Evolutionary conservation across 495 filamentous ascomycete genomes (phyloP).

Genomic region (Penicillium crystallinum): DNA sequence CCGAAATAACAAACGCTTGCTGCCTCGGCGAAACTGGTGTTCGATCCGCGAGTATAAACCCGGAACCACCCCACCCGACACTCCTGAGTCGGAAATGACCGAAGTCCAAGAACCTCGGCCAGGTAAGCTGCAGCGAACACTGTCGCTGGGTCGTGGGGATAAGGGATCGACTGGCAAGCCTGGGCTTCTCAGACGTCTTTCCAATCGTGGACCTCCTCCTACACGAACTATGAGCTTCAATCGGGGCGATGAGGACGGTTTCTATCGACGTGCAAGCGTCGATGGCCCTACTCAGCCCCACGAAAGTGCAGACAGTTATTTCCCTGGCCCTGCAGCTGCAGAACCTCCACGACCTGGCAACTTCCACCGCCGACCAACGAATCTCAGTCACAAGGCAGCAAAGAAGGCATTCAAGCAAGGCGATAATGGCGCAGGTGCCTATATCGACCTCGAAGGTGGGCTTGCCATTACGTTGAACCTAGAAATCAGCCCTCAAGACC

Average conservation of each 20-base stretch:
- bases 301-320: constrained; percentile 37
- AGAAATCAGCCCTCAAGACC: constrained; percentile 79
- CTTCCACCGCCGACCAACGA: constrained; percentile 72
- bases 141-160: constrained; percentile 59
- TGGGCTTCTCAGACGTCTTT: constrained; percentile 49
- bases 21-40: constrained; percentile 91
- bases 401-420: constrained; percentile 35
- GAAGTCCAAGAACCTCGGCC: constrained; percentile 39
- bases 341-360: constrained; percentile 35
- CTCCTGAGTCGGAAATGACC: constrained; percentile 37
- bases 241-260: constrained; percentile 12
- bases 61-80: constrained; percentile 63
- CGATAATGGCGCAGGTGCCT: constrained; percentile 37
- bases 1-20: constrained; percentile 85
- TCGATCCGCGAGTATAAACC: constrained; percentile 79
- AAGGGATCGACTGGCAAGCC: constrained; percentile 26
- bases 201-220: constrained; percentile 36
- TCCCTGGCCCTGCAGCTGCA: constrained; percentile 20
- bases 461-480: constrained; percentile 81
- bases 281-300: constrained; percentile 31
- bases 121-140: constrained; percentile 50
- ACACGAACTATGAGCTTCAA: constrained; percentile 40
- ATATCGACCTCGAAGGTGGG: constrained; percentile 67
- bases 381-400: constrained; percentile 55
- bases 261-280: constrained; percentile 34